Evolutionary conservation across 306 rosid species (phyloP), one percentile per base, ranked within the genome.

Genomic region (Begonia fuchsioides): DNA sequence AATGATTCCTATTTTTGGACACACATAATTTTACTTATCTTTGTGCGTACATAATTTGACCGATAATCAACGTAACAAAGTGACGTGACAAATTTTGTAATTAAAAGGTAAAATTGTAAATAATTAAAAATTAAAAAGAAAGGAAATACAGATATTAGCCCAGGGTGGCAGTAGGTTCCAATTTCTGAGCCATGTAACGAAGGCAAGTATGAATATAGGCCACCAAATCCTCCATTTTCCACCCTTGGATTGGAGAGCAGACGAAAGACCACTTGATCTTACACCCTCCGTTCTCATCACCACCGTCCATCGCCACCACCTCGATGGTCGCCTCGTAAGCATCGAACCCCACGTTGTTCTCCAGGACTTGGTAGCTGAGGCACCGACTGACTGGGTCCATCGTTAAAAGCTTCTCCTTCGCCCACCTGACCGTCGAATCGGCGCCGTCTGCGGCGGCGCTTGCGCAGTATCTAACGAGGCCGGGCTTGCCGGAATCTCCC

Each of bases 201-300:
- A 76, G 65, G 60, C 35, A 12, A 16, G 32, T 43, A 4, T 74
- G 48, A 9, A 74, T 1, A 16, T 59, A 52, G 17, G 56, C 38
- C 13, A 18, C 20, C 38, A 79, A 46, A 48, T 55, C 82, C 39
- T 81, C 68, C 12, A 62, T 17, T 10, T 13, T 55, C 82, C 67
- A 63, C 6, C 78, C 78, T 38, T 78, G 70, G 10, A 69, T 17
- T 1, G 93, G 87, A 59, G 76, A 87, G 53, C 72, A 11, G 13
- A 64, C 62, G 60, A 81, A 82, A 0, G 70, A 71, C 93, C 86
- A 76, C 49, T 76, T 68, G 5, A 79, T 59, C 83, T 56, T 61
- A 63, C 75, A 79, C 0, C 75, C 76, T 12, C 11, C 19, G 20
- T 3, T 44, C 12, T 10, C 50, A 3, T 50, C 66, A 12, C 10